A percentile compares a stretch with the other conserved stretches of the same genome.
Conservation (phyloP, 768 basidiomycete species). For the Xanthoconium stramineum region DNA sequence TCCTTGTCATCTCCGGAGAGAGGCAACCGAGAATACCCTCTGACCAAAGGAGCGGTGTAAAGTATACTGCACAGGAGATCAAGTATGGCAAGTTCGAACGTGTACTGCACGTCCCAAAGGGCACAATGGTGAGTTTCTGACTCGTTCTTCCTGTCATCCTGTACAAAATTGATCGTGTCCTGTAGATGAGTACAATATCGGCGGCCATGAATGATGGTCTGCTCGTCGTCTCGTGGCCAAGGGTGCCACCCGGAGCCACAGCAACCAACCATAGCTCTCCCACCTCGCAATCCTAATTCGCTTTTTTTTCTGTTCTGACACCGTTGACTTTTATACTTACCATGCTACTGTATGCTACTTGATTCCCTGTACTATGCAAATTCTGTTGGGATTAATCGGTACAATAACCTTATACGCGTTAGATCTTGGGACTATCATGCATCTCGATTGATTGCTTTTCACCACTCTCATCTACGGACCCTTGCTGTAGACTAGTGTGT, state of each 20-base stretch:
- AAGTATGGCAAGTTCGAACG: constrained; percentile 40
- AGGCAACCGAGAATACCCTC: constrained; percentile 20
- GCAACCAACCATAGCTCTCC: constrained; percentile 4
- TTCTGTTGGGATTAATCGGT: constrained; percentile 6
- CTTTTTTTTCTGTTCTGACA: neutral
- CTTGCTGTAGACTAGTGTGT: too few relatives aligned
- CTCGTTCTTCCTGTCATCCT: constrained; percentile 2
- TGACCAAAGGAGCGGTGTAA: constrained; percentile 14
- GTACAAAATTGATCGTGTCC: neutral
- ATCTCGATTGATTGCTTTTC: neutral
- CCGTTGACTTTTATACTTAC: neutral
- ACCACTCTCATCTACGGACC: neutral
- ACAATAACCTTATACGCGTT: neutral
- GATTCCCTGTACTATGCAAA: neutral
- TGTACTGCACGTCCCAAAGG: constrained; percentile 34
- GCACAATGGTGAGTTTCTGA: constrained; percentile 32
- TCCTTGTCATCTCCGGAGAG: constrained; percentile 36
- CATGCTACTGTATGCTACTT: constrained; percentile 9
- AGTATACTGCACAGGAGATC: constrained; percentile 35
- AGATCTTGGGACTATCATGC: neutral
- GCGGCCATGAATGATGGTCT: constrained; percentile 40
- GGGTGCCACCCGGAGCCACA: constrained; percentile 18
- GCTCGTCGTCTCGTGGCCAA: constrained; percentile 39
- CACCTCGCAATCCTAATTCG: neutral
- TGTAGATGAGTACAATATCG: constrained; percentile 36